Conservation (phyloP, 768 basidiomycete genomes). For the Vararia minispora region DNA sequence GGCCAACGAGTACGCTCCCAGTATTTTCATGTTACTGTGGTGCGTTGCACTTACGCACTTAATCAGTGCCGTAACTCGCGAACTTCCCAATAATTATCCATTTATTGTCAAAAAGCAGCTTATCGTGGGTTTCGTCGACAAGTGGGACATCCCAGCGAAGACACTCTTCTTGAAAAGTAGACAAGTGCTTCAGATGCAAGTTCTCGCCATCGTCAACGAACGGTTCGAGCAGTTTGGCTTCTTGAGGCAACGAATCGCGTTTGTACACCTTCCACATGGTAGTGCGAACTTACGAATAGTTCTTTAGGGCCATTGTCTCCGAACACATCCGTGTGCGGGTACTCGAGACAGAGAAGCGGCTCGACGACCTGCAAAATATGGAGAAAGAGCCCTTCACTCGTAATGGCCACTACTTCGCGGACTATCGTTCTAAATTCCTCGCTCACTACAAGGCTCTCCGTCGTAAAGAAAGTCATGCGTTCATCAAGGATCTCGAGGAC, state of each 20-base stretch:
- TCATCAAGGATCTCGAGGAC: not conserved
- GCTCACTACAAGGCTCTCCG: constrained; percentile 31
- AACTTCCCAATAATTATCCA: constrained; percentile 54
- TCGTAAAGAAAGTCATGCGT: not conserved
- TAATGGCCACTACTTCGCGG: constrained; percentile 15
- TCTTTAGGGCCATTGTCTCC: constrained; percentile 4
- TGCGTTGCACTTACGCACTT: not conserved
- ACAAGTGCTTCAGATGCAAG: constrained; percentile 7
- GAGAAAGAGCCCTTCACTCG: constrained; percentile 15
- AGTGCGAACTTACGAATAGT: not conserved
- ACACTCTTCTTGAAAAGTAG: constrained; percentile 13
- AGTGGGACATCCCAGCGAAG: constrained; percentile 13
- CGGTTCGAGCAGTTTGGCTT: constrained; percentile 16
- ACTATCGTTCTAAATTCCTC: constrained; percentile 36
- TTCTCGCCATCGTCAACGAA: constrained; percentile 10
- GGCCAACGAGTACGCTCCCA: constrained; percentile 30
- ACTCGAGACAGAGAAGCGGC: not conserved
- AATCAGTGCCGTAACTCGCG: constrained; percentile 49
- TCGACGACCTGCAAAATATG: constrained; percentile 5
- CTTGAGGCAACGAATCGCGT: constrained; percentile 14
- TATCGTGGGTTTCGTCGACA: constrained; percentile 10
- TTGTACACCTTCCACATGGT: not conserved
- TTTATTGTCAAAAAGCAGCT: constrained; percentile 24
- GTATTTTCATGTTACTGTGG: not conserved
- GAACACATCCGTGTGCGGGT: constrained; percentile 5